Conservation (phyloP, 768 basidiomycete genomes). For the Auriscalpium vulgare region DNA sequence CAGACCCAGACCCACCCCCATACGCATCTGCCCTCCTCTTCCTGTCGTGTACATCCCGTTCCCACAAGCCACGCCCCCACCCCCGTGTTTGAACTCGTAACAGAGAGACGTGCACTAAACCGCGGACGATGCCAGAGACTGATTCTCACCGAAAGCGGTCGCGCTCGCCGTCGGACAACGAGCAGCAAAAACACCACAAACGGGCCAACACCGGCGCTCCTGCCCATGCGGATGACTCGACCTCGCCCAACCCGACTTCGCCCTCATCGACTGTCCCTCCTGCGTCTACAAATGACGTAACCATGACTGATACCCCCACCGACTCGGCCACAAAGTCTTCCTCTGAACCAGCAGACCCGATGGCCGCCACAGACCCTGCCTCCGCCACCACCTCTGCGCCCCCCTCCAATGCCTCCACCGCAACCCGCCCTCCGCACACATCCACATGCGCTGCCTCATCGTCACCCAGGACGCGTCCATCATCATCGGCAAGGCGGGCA, state of each 20-base stretch:
- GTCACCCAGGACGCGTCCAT: conserved; percentile 99
- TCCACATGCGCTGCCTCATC: conserved; percentile 96
- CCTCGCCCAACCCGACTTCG: conserved; percentile 32
- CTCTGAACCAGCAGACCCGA: conserved; percentile 27
- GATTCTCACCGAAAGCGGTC: conserved; percentile 81
- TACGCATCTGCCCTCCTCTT: conserved; percentile 14
- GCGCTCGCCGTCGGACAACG: conserved; percentile 76
- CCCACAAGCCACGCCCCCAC: conserved; percentile 20
- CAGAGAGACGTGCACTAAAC: conserved; percentile 12
- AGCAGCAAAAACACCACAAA: conserved; percentile 73
- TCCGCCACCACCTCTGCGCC: conserved; percentile 39
- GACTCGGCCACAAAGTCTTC: conserved; percentile 46
- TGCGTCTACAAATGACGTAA: conserved; percentile 46
- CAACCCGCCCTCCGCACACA: conserved; percentile 69
- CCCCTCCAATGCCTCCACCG: conserved; percentile 40
- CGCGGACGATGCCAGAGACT: conserved; percentile 77
- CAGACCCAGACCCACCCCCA: conserved; percentile 17
- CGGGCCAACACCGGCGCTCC: conserved; percentile 75
- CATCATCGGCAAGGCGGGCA: conserved; percentile 93
- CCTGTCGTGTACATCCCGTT: conserved; percentile 22
- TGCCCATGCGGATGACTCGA: conserved; percentile 34
- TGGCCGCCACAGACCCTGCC: conserved; percentile 34
- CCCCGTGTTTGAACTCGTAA: conserved; percentile 34
- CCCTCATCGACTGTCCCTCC: conserved; percentile 35
- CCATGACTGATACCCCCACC: conserved; percentile 46